These are phyloP conservation scores for Saccharomycopsis babjevae DNA, from an alignment of 805 yeast species.

Conservation along the genomic window DNA sequence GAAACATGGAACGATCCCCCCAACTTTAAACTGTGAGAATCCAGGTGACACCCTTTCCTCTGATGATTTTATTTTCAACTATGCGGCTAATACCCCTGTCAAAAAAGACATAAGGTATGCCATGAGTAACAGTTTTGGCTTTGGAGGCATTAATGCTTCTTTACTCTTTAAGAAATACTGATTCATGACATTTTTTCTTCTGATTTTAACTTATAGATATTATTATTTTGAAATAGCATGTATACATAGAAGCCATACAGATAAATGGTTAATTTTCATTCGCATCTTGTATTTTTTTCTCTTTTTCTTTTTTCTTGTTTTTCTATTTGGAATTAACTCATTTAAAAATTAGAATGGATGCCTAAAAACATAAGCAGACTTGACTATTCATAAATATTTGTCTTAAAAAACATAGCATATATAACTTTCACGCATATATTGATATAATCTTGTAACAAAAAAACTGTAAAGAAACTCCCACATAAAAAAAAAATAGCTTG, in stretches of 20 bases:
- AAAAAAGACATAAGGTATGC: slow-evolving; percentile 43
- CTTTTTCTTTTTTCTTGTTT: too few species aligned
- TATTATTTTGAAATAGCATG: background rate
- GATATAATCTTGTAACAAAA: too few species aligned
- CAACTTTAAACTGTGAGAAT: slow-evolving; percentile 61
- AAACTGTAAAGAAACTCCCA: too few species aligned
- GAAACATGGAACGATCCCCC: slow-evolving; percentile 51
- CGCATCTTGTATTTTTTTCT: too few species aligned
- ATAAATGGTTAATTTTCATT: background rate
- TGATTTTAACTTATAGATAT: background rate
- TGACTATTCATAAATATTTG: too few species aligned
- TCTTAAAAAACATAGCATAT: too few species aligned
- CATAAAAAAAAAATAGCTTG: too few species aligned
- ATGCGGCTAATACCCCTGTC: slow-evolving; percentile 42
- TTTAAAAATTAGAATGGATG: too few species aligned
- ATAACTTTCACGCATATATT: too few species aligned
- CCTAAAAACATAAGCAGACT: too few species aligned
- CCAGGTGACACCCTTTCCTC: slow-evolving; percentile 36
- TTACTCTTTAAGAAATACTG: slow-evolving; percentile 38
- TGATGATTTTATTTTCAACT: slow-evolving; percentile 40
- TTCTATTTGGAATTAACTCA: too few species aligned
- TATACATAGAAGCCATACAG: background rate
- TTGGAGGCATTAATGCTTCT: slow-evolving; percentile 92
- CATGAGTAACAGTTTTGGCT: slow-evolving; percentile 86
- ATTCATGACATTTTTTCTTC: background rate